Conservation (phyloP, 768 basidiomycete genomes). For the Boletus subcaerulescens region DNA sequence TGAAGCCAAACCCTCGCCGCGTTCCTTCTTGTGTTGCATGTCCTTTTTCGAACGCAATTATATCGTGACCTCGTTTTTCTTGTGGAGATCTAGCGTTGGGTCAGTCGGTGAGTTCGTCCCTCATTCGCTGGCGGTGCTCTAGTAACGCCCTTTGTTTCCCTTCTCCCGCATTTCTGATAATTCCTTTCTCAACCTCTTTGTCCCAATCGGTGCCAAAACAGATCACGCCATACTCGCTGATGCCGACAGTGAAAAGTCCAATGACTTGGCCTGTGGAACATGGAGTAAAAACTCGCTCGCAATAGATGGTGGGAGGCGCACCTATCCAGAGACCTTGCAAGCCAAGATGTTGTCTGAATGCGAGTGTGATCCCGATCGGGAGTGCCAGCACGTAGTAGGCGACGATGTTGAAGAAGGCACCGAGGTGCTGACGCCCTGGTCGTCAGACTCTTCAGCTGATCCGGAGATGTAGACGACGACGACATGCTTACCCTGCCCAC, state of each 20-base stretch:
- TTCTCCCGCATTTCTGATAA: slow-evolving; percentile 35
- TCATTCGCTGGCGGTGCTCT: slow-evolving; percentile 18
- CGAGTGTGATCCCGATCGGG: slow-evolving; percentile 50
- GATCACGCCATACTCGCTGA: slow-evolving; percentile 64
- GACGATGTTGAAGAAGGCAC: slow-evolving; percentile 68
- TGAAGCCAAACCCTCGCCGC: not conserved
- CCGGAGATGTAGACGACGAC: too few relatives aligned
- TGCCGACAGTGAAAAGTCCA: slow-evolving; percentile 67
- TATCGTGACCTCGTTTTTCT: not conserved
- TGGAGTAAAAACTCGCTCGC: slow-evolving; percentile 7
- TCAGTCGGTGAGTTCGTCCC: slow-evolving; percentile 18
- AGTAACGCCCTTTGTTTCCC: slow-evolving; percentile 28
- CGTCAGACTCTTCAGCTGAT: slow-evolving; percentile 2
- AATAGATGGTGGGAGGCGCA: slow-evolving; percentile 5
- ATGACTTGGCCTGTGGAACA: slow-evolving; percentile 59
- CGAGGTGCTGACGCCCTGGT: slow-evolving; percentile 60
- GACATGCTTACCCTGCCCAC: slow-evolving; percentile 40
- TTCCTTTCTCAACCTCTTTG: slow-evolving; percentile 40
- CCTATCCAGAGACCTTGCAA: slow-evolving; percentile 54
- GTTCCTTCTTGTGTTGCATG: not conserved
- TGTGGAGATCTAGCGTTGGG: not conserved
- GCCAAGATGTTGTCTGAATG: slow-evolving; percentile 44
- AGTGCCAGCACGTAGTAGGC: slow-evolving; percentile 59
- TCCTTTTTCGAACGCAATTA: not conserved
- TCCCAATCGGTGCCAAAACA: slow-evolving; percentile 52